phyloP scores from a whole-genome alignment of 2,329 filamentous ascomycete genomes.

The Ophiobolus disseminans region DNA sequence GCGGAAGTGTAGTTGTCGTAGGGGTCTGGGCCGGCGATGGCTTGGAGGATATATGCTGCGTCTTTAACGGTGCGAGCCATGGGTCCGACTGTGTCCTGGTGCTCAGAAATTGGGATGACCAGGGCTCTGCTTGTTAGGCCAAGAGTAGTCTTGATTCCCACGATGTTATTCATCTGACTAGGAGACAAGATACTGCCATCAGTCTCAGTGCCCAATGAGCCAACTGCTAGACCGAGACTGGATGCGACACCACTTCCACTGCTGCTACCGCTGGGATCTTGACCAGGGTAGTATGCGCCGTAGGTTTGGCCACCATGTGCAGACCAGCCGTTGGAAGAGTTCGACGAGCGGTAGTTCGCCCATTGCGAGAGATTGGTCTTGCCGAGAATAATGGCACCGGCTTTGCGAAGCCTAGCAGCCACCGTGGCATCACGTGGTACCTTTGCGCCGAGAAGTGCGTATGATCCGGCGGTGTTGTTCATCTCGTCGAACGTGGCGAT shows the following conservation, averaged over 20 bases:
- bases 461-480: slow-evolving; percentile 71
- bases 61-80: slow-evolving; percentile 67
- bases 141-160: slow-evolving; percentile 68
- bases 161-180: slow-evolving; percentile 63
- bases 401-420: slow-evolving; percentile 64
- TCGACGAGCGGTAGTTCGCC: slow-evolving; percentile 67
- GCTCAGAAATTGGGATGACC: slow-evolving; percentile 69
- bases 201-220: slow-evolving; percentile 68
- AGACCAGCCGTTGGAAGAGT: slow-evolving; percentile 69
- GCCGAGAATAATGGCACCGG: slow-evolving; percentile 70
- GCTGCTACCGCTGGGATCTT: slow-evolving; percentile 60
- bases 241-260: slow-evolving; percentile 66
- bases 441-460: slow-evolving; percentile 65
- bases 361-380: slow-evolving; percentile 72
- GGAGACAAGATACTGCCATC: slow-evolving; percentile 70
- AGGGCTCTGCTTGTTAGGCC: slow-evolving; percentile 68
- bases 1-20: slow-evolving; percentile 65
- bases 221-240: slow-evolving; percentile 66
- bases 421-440: slow-evolving; percentile 65
- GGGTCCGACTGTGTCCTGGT: slow-evolving; percentile 64
- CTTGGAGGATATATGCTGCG: slow-evolving; percentile 63
- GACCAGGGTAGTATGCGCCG: slow-evolving; percentile 66
- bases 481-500: slow-evolving; percentile 69
- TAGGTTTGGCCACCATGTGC: slow-evolving; percentile 68
- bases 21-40: slow-evolving; percentile 63